These are phyloP conservation scores for Chlamydomonas sp. DNA, from an alignment of 139 green algal genomes.

Conservation along the genomic window DNA sequence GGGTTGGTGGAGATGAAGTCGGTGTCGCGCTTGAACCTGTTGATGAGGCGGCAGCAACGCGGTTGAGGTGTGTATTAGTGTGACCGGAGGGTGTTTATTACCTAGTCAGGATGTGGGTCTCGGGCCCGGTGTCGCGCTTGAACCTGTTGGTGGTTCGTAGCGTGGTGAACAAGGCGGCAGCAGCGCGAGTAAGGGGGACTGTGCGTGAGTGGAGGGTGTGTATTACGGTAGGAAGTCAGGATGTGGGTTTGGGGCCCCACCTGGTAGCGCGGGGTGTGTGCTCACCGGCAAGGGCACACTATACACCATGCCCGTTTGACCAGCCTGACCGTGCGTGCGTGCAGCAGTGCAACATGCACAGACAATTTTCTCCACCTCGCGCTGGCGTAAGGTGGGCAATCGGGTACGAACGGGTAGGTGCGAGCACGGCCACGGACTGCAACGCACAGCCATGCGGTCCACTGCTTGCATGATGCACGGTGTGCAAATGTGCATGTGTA, in stretches of 20 bases:
- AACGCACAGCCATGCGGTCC: neutral
- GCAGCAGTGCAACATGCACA: neutral
- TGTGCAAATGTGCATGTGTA: neutral
- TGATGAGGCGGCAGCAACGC: neutral
- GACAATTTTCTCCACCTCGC: neutral
- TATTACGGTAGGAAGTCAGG: too few species aligned
- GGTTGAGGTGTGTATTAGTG: neutral
- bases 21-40: conserved; percentile 28
- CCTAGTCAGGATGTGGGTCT: too few species aligned
- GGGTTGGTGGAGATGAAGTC: conserved; percentile 1
- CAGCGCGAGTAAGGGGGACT: too few species aligned
- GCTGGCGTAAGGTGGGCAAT: neutral
- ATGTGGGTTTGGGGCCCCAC: too few species aligned
- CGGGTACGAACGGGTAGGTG: neutral
- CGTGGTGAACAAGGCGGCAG: too few species aligned
- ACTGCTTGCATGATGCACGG: neutral
- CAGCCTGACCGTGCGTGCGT: neutral
- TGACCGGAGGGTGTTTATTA: too few species aligned
- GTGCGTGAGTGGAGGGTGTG: too few species aligned
- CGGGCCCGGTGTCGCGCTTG: too few species aligned
- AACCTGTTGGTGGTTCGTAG: too few species aligned
- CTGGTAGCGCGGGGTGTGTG: too few species aligned
- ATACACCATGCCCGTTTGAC: neutral
- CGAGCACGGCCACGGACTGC: neutral
- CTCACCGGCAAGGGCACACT: too few species aligned